phyloP scores from a whole-genome alignment of 1,284 basidiomycete genomes.

The Austroboletus olivaceoglutinosus region DNA sequence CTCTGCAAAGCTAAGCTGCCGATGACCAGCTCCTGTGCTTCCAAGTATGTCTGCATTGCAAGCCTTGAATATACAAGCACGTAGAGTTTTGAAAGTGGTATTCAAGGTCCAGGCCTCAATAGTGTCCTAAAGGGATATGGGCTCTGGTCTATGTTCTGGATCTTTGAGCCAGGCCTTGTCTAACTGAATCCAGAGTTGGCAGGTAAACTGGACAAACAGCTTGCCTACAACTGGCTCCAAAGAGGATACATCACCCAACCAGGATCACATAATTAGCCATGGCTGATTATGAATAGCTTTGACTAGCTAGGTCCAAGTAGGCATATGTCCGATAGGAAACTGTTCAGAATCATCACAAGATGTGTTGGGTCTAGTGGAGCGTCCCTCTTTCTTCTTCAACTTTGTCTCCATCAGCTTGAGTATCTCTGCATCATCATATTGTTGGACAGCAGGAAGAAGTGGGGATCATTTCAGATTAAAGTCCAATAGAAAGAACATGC shows the following conservation, averaged over 20 bases:
- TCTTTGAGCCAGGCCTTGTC: neutral
- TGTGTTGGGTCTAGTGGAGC: no score
- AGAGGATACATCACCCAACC: neutral
- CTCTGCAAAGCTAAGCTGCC: neutral
- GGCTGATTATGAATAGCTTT: neutral
- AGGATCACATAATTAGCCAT: neutral
- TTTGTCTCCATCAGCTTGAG: neutral
- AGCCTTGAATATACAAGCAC: neutral
- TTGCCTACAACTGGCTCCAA: neutral
- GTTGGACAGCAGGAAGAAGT: neutral
- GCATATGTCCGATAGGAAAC: neutral
- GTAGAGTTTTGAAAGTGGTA: neutral
- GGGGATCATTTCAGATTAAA: neutral
- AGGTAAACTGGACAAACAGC: neutral
- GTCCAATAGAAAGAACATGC: constrained; percentile 1
- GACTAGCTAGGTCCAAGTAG: neutral
- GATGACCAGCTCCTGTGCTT: neutral
- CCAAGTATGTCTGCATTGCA: neutral
- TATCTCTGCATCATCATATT: neutral
- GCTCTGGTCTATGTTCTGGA: neutral
- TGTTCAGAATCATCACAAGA: neutral
- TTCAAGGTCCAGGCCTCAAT: neutral
- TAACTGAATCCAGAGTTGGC: neutral
- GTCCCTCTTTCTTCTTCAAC: neutral
- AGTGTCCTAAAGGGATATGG: neutral